Base-by-base conservation (phyloP, 768 basidiomycete species). In the Rhizopogon salebrosus region DNA sequence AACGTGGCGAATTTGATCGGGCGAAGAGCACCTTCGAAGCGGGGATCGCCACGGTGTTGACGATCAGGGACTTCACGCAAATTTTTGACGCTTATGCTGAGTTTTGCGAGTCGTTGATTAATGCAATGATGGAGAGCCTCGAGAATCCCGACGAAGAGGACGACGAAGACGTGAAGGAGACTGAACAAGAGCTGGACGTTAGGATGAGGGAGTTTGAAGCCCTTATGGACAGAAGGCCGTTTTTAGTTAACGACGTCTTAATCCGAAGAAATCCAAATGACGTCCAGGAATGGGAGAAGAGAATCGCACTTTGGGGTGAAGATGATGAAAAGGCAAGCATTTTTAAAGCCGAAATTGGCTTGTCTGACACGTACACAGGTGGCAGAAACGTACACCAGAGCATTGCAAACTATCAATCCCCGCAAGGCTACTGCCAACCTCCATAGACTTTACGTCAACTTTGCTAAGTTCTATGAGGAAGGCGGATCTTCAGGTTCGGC, bases 231-330 rank as follows among this genome's bases (percentile, higher is more conserved):
- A 79, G 95, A 45, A 72, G 97, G 64, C 95, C 93, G 2, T 98
- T 99, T 78, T 75, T 99, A 56, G 85, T 97, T 41, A 99, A 99
- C 61, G 95, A 98, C 62, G 97, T 98, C 11, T 72, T 98, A 14
- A 68, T 98, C 34, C 75, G 97, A 56, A 76, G 97, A 62, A 99
- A 99, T 75, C 91, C 92, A 4, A 91, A 98, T 60, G 97, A 99
- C 62, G 97, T 98, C 2, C 93, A 97, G 59, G 97, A 99, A 67
- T 99, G 97, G 97, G 97, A 98, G 73, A 99, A 99, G 71, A 77
- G 95, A 34, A 82, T 98, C 18, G 95, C 94, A 2, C 70, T 98
- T 24, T 95, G 84, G 80, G 97, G 89, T 3, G 87, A 94, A 50
- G 83, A 97, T 59, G 95, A 99, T 62, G 91, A 89, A 60, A 95